A percentile compares a stretch with the other conserved stretches of the same genome.
Conservation (phyloP, 2,329 filamentous ascomycete species). For the Fusarium pseudocircinatum region DNA sequence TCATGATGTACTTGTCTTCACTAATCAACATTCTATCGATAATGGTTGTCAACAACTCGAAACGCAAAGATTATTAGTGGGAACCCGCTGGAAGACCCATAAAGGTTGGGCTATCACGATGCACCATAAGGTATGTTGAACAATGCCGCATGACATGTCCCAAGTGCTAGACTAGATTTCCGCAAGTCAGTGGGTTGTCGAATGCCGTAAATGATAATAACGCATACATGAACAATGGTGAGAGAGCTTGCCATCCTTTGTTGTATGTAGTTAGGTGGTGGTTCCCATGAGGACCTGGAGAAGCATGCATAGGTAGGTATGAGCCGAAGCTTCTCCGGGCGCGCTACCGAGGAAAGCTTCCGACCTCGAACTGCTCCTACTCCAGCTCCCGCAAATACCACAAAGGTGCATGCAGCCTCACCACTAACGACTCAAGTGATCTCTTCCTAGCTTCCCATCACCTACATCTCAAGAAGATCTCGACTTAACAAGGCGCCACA, state of each 20-base stretch:
- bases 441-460: neutral
- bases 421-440: neutral
- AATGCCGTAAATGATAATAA: neutral
- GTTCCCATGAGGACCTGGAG: neutral
- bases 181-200: neutral
- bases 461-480: neutral
- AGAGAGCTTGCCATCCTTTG: neutral
- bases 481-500: no score
- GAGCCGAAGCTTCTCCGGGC: slow-evolving; percentile 36
- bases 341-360: slow-evolving; percentile 4
- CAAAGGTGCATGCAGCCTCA: neutral
- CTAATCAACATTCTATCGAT: neutral
- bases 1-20: neutral
- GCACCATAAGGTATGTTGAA: neutral
- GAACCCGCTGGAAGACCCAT: neutral
- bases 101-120: neutral
- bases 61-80: neutral
- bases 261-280: neutral
- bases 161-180: neutral
- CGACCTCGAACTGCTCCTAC: neutral
- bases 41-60: neutral
- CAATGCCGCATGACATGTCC: neutral
- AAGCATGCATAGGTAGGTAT: neutral
- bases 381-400: slow-evolving; percentile 1
- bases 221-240: neutral